Evolutionary conservation across 2,329 filamentous ascomycete genomes (phyloP).

Genomic region (Neurospora crassa): DNA sequence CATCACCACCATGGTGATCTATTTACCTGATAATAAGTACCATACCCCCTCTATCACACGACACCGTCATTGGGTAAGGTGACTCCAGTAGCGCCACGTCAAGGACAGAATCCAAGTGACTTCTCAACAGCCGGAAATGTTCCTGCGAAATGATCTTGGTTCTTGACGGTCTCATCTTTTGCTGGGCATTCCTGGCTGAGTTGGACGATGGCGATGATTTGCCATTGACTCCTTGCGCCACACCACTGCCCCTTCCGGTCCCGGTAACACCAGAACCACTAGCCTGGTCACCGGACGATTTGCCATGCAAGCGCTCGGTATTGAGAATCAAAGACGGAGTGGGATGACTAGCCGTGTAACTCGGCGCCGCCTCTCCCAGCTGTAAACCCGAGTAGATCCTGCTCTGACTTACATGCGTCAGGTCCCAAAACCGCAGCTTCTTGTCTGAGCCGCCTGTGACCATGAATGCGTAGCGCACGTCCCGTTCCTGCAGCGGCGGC

Average conservation of each 20-base stretch:
- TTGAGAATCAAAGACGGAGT: slow-evolving; percentile 55
- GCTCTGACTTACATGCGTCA: slow-evolving; percentile 67
- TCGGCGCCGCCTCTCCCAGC: slow-evolving; percentile 60
- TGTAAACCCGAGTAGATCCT: slow-evolving; percentile 71
- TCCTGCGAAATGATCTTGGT: slow-evolving; percentile 80
- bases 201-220: slow-evolving; percentile 17
- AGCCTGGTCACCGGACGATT: slow-evolving; percentile 15
- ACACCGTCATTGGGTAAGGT: slow-evolving; percentile 89
- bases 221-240: neutral
- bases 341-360: slow-evolving; percentile 57
- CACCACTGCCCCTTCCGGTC: slow-evolving; percentile 9
- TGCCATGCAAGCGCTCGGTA: slow-evolving; percentile 46
- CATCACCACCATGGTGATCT: neutral
- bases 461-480: slow-evolving; percentile 72
- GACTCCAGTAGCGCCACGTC: slow-evolving; percentile 83
- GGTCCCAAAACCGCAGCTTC: slow-evolving; percentile 90
- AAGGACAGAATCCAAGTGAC: slow-evolving; percentile 78
- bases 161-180: slow-evolving; percentile 45
- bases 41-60: slow-evolving; percentile 78
- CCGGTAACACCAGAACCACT: slow-evolving; percentile 19
- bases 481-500: slow-evolving; percentile 54
- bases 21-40: slow-evolving; percentile 65
- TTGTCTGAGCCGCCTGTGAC: slow-evolving; percentile 83
- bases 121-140: slow-evolving; percentile 76
- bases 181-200: slow-evolving; percentile 8